These are phyloP conservation scores for Chlamydomonas sp. DNA, from an alignment of 139 green algal genomes.

Conservation along the genomic window DNA sequence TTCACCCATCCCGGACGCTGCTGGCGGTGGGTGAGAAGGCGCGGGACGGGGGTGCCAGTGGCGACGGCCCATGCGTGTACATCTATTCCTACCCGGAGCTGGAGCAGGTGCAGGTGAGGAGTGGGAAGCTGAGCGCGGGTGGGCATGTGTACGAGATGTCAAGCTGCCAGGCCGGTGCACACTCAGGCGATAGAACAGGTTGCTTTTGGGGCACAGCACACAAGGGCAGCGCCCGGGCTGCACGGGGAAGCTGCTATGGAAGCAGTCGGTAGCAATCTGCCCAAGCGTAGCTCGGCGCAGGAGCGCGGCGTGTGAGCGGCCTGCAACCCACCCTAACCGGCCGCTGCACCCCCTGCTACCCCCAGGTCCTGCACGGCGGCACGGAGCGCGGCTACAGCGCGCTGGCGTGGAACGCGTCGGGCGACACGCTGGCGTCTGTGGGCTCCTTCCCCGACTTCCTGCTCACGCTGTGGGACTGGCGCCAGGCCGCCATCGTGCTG, in stretches of 20 bases:
- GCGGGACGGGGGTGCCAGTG: conserved; percentile 21
- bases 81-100: conserved; percentile 76
- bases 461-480: conserved; percentile 88
- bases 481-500: conserved; percentile 70
- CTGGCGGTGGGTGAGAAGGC: conserved; percentile 80
- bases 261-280: no score
- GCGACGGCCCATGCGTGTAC: conserved; percentile 65
- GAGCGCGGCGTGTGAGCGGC: no score
- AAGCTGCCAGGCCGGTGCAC: no score
- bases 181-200: no score
- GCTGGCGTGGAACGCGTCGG: conserved; percentile 68
- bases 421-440: conserved; percentile 79
- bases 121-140: no score
- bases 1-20: conserved; percentile 69
- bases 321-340: not conserved
- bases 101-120: conserved; percentile 43
- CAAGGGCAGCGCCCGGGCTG: no score
- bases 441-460: conserved; percentile 81
- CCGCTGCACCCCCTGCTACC: not conserved
- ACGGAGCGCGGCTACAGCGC: conserved; percentile 75
- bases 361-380: conserved; percentile 62
- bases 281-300: no score
- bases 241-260: no score
- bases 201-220: no score
- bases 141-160: no score